A percentile compares a stretch with the other conserved stretches of the same genome.
phyloP scores from a whole-genome alignment of 2,329 filamentous ascomycete species.

The Venturia asperata region DNA sequence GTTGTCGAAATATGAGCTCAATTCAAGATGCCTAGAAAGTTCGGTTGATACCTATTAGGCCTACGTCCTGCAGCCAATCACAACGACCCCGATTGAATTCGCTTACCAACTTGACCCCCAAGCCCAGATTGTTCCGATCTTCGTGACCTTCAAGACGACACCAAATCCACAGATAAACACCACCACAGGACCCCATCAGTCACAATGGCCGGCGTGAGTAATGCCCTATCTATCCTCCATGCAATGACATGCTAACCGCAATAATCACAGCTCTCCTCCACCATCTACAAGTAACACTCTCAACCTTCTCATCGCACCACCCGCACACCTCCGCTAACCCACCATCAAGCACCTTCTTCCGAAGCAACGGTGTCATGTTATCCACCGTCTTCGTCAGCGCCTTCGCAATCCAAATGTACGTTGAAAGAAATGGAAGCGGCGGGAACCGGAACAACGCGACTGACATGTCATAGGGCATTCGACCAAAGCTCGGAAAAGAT shows the following conservation, averaged over 20 bases:
- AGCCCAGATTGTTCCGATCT: background rate
- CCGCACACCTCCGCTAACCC: constrained; percentile 28
- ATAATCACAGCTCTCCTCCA: constrained; percentile 40
- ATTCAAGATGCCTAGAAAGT: background rate
- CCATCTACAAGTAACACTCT: constrained; percentile 47
- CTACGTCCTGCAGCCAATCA: background rate
- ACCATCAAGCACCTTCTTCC: constrained; percentile 65
- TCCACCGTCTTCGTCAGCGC: constrained; percentile 77
- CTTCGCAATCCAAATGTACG: constrained; percentile 92
- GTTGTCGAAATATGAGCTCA: background rate
- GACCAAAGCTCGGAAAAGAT: constrained; percentile 74
- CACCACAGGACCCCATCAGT: constrained; percentile 25
- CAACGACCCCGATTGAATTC: no score
- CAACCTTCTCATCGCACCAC: constrained; percentile 23
- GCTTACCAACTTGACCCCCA: no score
- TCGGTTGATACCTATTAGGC: background rate
- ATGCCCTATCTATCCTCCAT: constrained; percentile 21
- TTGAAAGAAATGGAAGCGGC: constrained; percentile 23
- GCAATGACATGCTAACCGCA: constrained; percentile 26
- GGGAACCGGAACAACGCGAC: constrained; percentile 21
- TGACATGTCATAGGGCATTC: constrained; percentile 56
- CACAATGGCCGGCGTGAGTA: constrained; percentile 56
- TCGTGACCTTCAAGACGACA: constrained; percentile 25
- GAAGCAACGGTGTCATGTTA: constrained; percentile 82
- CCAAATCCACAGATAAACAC: constrained; percentile 24